Conservation (phyloP, 805 yeast genomes). For the Starmerella bombicola region DNA sequence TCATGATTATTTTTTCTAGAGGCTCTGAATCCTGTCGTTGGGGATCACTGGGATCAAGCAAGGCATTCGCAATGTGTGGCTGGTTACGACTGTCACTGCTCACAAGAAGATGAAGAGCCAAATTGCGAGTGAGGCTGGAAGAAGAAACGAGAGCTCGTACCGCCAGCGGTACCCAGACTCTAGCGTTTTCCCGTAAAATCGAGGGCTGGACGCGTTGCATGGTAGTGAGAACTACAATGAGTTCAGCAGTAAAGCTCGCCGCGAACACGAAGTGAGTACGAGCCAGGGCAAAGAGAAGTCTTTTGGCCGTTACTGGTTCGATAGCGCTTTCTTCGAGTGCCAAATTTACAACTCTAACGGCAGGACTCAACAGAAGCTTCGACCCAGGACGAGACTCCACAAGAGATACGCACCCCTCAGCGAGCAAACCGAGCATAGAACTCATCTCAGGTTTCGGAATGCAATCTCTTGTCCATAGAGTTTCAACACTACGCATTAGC, state of each 20-base stretch:
- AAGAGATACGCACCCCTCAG: constrained; percentile 9
- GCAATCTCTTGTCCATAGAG: constrained; percentile 4
- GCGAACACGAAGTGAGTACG: constrained; percentile 3
- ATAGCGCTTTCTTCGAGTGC: constrained; percentile 5
- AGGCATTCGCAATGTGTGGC: not conserved
- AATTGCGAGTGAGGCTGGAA: constrained; percentile 2
- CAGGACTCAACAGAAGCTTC: constrained; percentile 17
- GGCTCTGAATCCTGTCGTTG: constrained; percentile 1
- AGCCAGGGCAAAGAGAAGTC: constrained; percentile 2
- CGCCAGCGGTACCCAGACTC: constrained; percentile 11
- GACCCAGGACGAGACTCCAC: constrained; percentile 7
- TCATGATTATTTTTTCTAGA: not conserved
- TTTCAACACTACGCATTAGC: constrained; percentile 16
- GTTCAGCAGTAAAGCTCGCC: constrained; percentile 6
- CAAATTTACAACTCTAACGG: constrained; percentile 9
- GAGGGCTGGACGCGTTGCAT: not conserved
- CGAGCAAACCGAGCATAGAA: not conserved
- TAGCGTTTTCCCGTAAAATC: not conserved
- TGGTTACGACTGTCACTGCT: not conserved
- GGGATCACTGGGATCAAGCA: constrained; percentile 2
- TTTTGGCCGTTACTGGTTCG: not conserved
- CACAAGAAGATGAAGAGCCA: constrained; percentile 2
- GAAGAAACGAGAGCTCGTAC: constrained; percentile 8
- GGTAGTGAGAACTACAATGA: constrained; percentile 2
- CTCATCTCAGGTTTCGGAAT: not conserved